Evolutionary conservation across 2,329 filamentous ascomycete genomes (phyloP).

Genomic region (Fusarium sp.): DNA sequence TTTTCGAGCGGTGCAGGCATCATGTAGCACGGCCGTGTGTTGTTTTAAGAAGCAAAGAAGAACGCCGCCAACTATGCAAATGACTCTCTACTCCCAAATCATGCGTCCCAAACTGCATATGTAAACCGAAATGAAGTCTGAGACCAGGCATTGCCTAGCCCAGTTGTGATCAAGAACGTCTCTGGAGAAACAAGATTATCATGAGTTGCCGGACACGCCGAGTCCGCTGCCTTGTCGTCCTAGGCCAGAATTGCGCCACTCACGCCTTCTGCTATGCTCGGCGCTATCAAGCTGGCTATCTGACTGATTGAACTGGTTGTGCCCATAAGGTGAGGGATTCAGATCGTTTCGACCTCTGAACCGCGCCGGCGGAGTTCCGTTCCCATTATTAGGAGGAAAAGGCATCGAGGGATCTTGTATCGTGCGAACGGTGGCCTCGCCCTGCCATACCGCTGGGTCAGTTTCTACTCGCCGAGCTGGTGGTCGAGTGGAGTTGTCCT

Average conservation of each 20-base stretch:
- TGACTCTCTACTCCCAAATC: slow-evolving; percentile 50
- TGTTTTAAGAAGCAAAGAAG: slow-evolving; percentile 40
- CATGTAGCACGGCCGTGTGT: slow-evolving; percentile 22
- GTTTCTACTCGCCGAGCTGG: slow-evolving; percentile 78
- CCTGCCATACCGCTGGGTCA: slow-evolving; percentile 85
- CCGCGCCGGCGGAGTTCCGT: slow-evolving; percentile 62
- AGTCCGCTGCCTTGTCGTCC: slow-evolving; percentile 62
- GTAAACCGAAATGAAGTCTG: slow-evolving; percentile 36
- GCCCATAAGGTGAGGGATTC: slow-evolving; percentile 58
- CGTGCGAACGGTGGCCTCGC: slow-evolving; percentile 85
- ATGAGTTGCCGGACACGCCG: slow-evolving; percentile 60
- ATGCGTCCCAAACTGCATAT: slow-evolving; percentile 45
- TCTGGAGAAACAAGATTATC: slow-evolving; percentile 37
- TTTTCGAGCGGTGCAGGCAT: slow-evolving; percentile 18
- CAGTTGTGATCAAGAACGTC: slow-evolving; percentile 34
- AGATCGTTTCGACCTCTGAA: slow-evolving; percentile 60
- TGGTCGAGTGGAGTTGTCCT: slow-evolving; percentile 66
- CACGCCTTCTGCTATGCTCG: slow-evolving; percentile 59
- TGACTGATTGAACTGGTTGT: slow-evolving; percentile 57
- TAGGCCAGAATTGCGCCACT: slow-evolving; percentile 69
- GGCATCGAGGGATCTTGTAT: slow-evolving; percentile 69
- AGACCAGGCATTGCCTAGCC: slow-evolving; percentile 24
- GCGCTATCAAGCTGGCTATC: slow-evolving; percentile 55
- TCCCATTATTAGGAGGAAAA: slow-evolving; percentile 50
- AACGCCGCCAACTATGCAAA: slow-evolving; percentile 56